Conservation (phyloP, 257 asterid species). For the Salvia hispanica region DNA sequence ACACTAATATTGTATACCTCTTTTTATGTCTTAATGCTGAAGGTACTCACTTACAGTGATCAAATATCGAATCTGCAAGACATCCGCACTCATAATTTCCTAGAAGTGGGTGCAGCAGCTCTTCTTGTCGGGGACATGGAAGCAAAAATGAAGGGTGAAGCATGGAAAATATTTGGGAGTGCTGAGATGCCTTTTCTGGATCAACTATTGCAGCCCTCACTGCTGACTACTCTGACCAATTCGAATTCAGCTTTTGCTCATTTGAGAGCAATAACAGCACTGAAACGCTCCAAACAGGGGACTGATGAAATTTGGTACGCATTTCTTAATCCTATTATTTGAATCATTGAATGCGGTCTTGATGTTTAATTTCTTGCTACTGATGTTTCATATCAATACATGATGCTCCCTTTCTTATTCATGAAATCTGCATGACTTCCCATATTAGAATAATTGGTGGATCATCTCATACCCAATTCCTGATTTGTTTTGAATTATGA, state of each 20-base stretch:
- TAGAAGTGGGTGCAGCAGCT: slow-evolving; percentile 99
- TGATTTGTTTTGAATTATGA: slow-evolving; percentile 16
- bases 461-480: slow-evolving; percentile 9
- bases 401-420: slow-evolving; percentile 9
- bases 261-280: slow-evolving; percentile 92
- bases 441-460: slow-evolving; percentile 8
- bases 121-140: slow-evolving; percentile 98
- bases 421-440: slow-evolving; percentile 9
- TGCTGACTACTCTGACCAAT: slow-evolving; percentile 95
- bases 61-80: slow-evolving; percentile 76
- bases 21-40: slow-evolving; percentile 33
- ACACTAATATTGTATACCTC: slow-evolving; percentile 19
- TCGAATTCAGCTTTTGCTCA: slow-evolving; percentile 91
- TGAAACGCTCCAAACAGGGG: slow-evolving; percentile 84
- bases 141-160: slow-evolving; percentile 89
- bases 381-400: slow-evolving; percentile 17
- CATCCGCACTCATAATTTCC: slow-evolving; percentile 68
- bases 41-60: slow-evolving; percentile 61
- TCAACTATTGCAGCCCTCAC: slow-evolving; percentile 93
- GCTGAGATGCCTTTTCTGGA: slow-evolving; percentile 93
- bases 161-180: slow-evolving; percentile 84
- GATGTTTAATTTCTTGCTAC: slow-evolving; percentile 27
- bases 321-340: slow-evolving; percentile 32
- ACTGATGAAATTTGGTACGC: slow-evolving; percentile 79
- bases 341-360: slow-evolving; percentile 17